Conservation (phyloP, 306 rosid genomes). For the Lablab purpureus region DNA sequence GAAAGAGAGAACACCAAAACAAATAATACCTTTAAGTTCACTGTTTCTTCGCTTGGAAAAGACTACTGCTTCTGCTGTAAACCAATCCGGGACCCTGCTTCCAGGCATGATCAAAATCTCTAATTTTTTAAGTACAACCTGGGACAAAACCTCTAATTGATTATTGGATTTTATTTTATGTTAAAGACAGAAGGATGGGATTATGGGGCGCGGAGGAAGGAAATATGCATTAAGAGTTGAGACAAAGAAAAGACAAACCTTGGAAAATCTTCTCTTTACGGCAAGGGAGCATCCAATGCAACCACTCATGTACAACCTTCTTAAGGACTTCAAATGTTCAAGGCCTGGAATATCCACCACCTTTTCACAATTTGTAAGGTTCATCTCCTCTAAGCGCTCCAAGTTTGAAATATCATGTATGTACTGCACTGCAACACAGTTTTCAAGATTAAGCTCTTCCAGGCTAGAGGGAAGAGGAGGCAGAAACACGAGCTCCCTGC, state of each 20-base stretch:
- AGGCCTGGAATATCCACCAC: constrained; percentile 66
- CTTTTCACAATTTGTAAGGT: constrained; percentile 60
- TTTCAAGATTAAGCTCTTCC: constrained; percentile 46
- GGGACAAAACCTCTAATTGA: constrained; percentile 17
- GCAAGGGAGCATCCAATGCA: constrained; percentile 54
- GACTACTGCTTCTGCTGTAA: constrained; percentile 48
- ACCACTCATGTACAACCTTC: constrained; percentile 57
- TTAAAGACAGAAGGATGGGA: neutral
- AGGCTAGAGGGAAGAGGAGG: constrained; percentile 74
- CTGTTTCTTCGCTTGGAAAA: constrained; percentile 51
- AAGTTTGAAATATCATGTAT: constrained; percentile 62
- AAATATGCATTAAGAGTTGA: neutral
- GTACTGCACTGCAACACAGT: constrained; percentile 53
- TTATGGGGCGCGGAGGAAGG: neutral
- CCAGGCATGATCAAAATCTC: constrained; percentile 61
- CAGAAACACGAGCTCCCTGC: constrained; percentile 53
- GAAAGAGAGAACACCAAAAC: constrained; percentile 59
- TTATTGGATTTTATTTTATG: neutral
- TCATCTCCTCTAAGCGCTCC: constrained; percentile 47
- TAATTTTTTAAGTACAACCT: constrained; percentile 56
- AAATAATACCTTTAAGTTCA: constrained; percentile 46
- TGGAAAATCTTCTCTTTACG: constrained; percentile 56
- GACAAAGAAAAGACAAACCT: constrained; percentile 48
- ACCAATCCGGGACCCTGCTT: constrained; percentile 65
- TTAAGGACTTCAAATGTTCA: constrained; percentile 61